Evolutionary conservation across 1,139 yeast species (phyloP).

Genomic region (Saccharomyces hybrid): DNA sequence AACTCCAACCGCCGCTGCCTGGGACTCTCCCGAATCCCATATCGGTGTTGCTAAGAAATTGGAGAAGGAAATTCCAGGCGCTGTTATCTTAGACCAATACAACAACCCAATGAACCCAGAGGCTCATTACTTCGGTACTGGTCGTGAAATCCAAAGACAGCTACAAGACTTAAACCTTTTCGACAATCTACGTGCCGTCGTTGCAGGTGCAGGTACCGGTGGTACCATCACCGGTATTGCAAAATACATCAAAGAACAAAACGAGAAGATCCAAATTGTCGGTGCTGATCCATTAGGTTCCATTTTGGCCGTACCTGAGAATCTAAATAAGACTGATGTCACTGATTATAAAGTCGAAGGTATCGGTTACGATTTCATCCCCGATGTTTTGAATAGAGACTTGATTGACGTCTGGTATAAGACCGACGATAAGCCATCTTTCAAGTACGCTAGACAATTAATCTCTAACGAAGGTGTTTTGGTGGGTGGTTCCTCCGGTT

Average conservation of each 20-base stretch:
- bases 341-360: conserved; percentile 80
- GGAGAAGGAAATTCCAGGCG: conserved; percentile 79
- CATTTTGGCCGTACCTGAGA: conserved; percentile 72
- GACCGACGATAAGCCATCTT: conserved; percentile 77
- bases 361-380: conserved; percentile 84
- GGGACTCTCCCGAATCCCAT: conserved; percentile 89
- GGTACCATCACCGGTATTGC: conserved; percentile 87
- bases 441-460: conserved; percentile 72
- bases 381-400: conserved; percentile 66
- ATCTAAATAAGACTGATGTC: conserved; percentile 50
- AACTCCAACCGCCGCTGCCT: conserved; percentile 90
- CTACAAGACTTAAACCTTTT: conserved; percentile 36
- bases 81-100: conserved; percentile 80
- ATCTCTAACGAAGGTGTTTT: conserved; percentile 80
- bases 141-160: conserved; percentile 81
- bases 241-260: conserved; percentile 65
- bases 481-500: conserved; percentile 85
- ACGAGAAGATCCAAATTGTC: conserved; percentile 52
- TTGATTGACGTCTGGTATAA: conserved; percentile 75
- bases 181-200: conserved; percentile 64
- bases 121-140: conserved; percentile 82
- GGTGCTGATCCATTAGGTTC: conserved; percentile 90
- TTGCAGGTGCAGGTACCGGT: conserved; percentile 91
- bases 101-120: conserved; percentile 70
- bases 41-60: conserved; percentile 80